phyloP scores from a whole-genome alignment of 1,139 yeast species.

The Candida dubliniensis region DNA sequence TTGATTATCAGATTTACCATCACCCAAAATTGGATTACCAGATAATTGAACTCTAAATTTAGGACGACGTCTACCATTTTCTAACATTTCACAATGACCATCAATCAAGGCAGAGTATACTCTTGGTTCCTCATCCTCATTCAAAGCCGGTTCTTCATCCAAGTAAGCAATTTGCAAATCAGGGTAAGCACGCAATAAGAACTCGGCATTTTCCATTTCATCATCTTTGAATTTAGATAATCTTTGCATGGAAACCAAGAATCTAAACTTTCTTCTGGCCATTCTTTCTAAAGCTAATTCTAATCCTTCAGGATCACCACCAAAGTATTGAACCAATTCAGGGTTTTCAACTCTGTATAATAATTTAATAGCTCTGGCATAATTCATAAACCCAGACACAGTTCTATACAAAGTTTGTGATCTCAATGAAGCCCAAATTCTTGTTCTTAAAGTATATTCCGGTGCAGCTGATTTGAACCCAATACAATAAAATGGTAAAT shows the following conservation, averaged over 20 bases:
- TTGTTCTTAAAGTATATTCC: conserved; percentile 94
- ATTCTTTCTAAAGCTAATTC: conserved; percentile 96
- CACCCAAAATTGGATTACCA: conserved; percentile 56
- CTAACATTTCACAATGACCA: conserved; percentile 54
- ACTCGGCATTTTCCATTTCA: conserved; percentile 97
- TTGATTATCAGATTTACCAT: conserved; percentile 58
- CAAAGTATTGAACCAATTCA: conserved; percentile 96
- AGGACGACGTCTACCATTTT: conserved; percentile 35
- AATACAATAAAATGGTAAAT: conserved; percentile 96
- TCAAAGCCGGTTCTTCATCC: conserved; percentile 87
- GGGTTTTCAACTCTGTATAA: conserved; percentile 98
- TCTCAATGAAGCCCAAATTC: conserved; percentile 99
- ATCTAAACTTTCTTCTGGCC: conserved; percentile 99
- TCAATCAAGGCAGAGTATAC: conserved; percentile 94
- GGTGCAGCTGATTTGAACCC: conserved; percentile 99
- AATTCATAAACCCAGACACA: conserved; percentile 98
- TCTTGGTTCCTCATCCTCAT: conserved; percentile 98
- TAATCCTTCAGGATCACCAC: conserved; percentile 94
- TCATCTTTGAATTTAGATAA: conserved; percentile 95
- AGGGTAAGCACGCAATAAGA: conserved; percentile 96
- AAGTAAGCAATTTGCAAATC: conserved; percentile 97
- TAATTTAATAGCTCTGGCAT: conserved; percentile 95
- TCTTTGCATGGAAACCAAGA: conserved; percentile 98
- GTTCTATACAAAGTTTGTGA: conserved; percentile 98
- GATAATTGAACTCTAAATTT: conserved; percentile 47